Base-by-base conservation (phyloP, 2,329 filamentous ascomycete genomes). In the Cladophialophora immunda region DNA sequence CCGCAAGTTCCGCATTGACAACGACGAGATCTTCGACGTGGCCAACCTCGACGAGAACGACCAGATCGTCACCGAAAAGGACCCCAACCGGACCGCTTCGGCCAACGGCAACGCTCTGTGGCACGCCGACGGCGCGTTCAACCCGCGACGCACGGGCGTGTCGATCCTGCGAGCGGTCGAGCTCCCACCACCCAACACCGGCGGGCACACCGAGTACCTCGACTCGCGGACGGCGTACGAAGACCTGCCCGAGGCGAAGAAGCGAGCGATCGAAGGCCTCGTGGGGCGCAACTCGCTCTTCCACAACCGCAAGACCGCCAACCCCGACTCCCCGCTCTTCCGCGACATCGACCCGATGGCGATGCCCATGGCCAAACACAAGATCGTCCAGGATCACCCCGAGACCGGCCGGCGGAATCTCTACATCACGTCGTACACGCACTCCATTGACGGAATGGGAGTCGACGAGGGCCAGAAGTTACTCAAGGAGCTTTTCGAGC, bases 1-100 rank as follows among this genome's bases (percentile, higher is more conserved):
- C 1, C 17, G 60, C 9, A 19, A 17, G 4, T 47, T 47, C 22
- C 15, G 60, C 6, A 27, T 63, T 7, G 22, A 22, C 7, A 34
- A 64, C 41, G 54, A 58, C 32, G 62, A 64, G 45, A 53, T 64
- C 9, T 64, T 64, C 55, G 62, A 64, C 19, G 61, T 56, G 3
- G 53, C 27, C 9, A 63, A 57, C 27, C 45, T 62, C 11, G 58
- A 62, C 15, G 45, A 52, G n/a, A 53, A 62, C 19, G 22, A 62
- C 19, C 9, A 62, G 9, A 22, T 62, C 47, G 38, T 59, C 8
- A 59, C 57, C 1, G 57, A 17, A 3, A 30, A 38, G 2, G 57
- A 59, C 19, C 34, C 57, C 7, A 11, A 41, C n/a, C 57, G 57
- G 22, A 59, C 57, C 1, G 19, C 57, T 19, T 41, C 34, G 27